These are phyloP conservation scores for Neonectria coccinea DNA, from an alignment of 2,329 filamentous ascomycete genomes.

Conservation along the genomic window DNA sequence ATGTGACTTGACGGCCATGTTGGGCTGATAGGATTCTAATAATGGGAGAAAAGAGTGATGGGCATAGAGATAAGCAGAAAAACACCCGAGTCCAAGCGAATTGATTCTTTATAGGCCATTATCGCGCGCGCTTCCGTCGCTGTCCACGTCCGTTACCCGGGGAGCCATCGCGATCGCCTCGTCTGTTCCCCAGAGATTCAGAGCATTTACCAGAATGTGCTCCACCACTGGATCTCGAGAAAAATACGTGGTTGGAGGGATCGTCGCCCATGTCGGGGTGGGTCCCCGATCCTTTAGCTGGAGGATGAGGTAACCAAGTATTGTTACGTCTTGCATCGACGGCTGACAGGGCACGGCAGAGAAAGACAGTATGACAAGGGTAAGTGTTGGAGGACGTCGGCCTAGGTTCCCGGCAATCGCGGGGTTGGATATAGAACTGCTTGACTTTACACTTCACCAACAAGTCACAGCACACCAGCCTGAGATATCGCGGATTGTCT, in stretches of 20 bases:
- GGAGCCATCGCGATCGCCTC: slow-evolving; percentile 3
- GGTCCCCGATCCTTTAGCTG: neutral
- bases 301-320: too few species aligned
- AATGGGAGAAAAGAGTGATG: neutral
- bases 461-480: neutral
- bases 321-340: neutral
- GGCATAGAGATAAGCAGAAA: neutral
- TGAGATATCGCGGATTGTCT: too few species aligned
- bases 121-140: neutral
- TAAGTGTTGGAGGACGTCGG: neutral
- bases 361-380: neutral
- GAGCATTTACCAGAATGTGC: neutral
- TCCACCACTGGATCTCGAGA: neutral
- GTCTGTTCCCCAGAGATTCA: neutral
- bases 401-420: neutral
- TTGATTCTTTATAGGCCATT: neutral
- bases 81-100: neutral
- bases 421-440: neutral
- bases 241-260: neutral
- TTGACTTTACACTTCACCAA: neutral
- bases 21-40: neutral
- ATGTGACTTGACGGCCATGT: slow-evolving; percentile 33
- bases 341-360: neutral
- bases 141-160: neutral
- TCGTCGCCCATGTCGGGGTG: neutral